Evolutionary conservation across 2,329 filamentous ascomycete genomes (phyloP), one percentile per base, ranked within the genome.

Genomic region (Penicillium corylophilum): DNA sequence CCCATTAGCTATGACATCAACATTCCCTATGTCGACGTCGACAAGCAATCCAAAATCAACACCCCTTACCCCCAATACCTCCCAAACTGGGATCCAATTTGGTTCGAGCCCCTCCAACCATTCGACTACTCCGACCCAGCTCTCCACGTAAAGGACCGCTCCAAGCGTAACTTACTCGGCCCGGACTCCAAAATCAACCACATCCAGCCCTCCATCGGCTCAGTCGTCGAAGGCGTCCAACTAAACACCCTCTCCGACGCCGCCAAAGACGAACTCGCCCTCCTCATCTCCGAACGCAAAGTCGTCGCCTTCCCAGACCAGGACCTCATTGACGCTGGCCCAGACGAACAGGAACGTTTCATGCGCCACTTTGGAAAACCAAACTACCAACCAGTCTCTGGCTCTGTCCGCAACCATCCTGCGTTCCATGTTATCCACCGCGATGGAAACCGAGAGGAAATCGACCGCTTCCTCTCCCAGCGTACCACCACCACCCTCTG

Each of bases 241-340:
- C 61, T 81, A 48, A 77, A 70, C 62, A 66, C 74, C 35, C 71
- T 81, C 7, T 74, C 72, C 1, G 71, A 76, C 38, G 65, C 72
- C 6, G 75, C 75, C 41, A 78, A 79, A 48, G 77, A 81, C 50
- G 78, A 80, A 58, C 74, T 81, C 10, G 78, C 77, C 1, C 82
- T 86, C 20, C 84, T 87, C 56, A 86, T 91, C 10, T 85, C 89
- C 10, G 80, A 90, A 72, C 83, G 87, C 54, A 78, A 77, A 46
- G 75, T 80, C 15, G 71, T 78, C 12, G 76, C 77, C 29, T 79
- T 80, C 65, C 76, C 77, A n/a, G 70, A 79, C 29, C 76, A 80
- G 52, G 77, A 81, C 50, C 71, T 79, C 43, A 73, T 77, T 23
- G 71, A 76, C 52, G 71, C 71, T 16, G 74, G 75, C 7, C 74